Base-by-base conservation (phyloP, 2,329 filamentous ascomycete genomes). In the Diaporthe aspalathi region DNA sequence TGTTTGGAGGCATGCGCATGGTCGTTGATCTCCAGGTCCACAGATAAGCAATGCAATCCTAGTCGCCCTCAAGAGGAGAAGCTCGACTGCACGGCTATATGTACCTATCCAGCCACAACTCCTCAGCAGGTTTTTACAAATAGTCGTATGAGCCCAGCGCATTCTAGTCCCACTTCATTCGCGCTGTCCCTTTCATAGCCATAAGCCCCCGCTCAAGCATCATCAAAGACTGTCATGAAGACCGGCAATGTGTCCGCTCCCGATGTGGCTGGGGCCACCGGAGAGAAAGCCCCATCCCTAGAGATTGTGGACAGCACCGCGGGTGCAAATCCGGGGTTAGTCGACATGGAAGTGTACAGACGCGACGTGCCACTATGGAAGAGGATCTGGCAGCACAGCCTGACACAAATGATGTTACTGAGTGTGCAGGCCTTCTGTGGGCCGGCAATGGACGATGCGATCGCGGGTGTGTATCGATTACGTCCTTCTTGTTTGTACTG, bases 341-440 rank as follows among this genome's bases (percentile, higher is more conserved):
- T 85, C 63, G 80, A 84, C 67, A 82, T 84, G 78, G 76, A 75
- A 1, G 73, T 72, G 20, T 80, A 80, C 68, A 70, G 70, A 32
- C 65, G 71, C 20, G 70, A 74, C 11, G 74, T 76, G 1, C 84
- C 84, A 1, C 71, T 77, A 5, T 85, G 84, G 84, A 84, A 83
- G 73, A 80, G 82, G 4, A 73, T 85, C 5, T 83, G 82, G 77
- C 82, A 83, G 72, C 82, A 85, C 73, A 85, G 83, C 73, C 78
- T 86, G 74, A 85, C 83, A 6, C 83, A 86, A 76, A 85, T 86
- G 84, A 76, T 85, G 74, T 77, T 85, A 5, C 75, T 86, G 14
- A 85, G 83, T 50, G 76, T 85, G 12, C 84, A 86, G 73, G 82
- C 83, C 0, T 85, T 85, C 54, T 82, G 81, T 71, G 81, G 81